Conservation (phyloP, 2,329 filamentous ascomycete species). For the Emmonsiellopsis sp. region DNA sequence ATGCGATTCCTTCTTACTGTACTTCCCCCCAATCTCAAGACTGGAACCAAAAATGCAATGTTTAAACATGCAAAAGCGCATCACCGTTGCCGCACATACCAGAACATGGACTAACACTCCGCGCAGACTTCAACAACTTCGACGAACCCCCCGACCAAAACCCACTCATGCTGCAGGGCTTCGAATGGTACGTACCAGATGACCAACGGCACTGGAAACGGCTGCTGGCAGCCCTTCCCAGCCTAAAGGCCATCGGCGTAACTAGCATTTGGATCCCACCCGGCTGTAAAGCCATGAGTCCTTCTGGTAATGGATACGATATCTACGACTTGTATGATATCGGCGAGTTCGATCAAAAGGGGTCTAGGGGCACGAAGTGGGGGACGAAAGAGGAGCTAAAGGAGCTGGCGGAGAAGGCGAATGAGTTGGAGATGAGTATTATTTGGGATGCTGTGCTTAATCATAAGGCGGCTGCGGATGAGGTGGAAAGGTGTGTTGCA, state of each 20-base stretch:
- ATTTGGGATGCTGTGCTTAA: slow-evolving; percentile 66
- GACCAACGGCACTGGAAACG: slow-evolving; percentile 54
- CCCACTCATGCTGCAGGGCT: slow-evolving; percentile 56
- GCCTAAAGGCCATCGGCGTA: slow-evolving; percentile 51
- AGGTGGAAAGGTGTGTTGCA: slow-evolving; percentile 51
- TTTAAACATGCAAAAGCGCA: no score
- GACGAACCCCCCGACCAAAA: slow-evolving; percentile 24
- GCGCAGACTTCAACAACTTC: background rate
- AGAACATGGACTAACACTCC: background rate
- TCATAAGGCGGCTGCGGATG: slow-evolving; percentile 61
- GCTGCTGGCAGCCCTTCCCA: slow-evolving; percentile 42
- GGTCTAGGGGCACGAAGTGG: slow-evolving; percentile 56
- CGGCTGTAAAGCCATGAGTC: slow-evolving; percentile 56
- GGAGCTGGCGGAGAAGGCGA: slow-evolving; percentile 42
- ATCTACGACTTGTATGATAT: slow-evolving; percentile 62
- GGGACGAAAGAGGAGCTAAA: slow-evolving; percentile 53
- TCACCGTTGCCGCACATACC: no score
- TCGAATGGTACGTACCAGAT: slow-evolving; percentile 62
- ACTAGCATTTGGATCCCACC: slow-evolving; percentile 60
- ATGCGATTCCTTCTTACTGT: no score
- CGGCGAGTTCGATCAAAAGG: slow-evolving; percentile 66
- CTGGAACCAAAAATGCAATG: no score
- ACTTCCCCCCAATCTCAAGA: no score
- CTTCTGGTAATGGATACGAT: slow-evolving; percentile 57
- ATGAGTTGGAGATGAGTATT: slow-evolving; percentile 45